A percentile compares a stretch with the other conserved stretches of the same genome.
Evolutionary conservation across 139 green algal genomes (phyloP).

Genomic region (Chlamydomonas incerta): DNA sequence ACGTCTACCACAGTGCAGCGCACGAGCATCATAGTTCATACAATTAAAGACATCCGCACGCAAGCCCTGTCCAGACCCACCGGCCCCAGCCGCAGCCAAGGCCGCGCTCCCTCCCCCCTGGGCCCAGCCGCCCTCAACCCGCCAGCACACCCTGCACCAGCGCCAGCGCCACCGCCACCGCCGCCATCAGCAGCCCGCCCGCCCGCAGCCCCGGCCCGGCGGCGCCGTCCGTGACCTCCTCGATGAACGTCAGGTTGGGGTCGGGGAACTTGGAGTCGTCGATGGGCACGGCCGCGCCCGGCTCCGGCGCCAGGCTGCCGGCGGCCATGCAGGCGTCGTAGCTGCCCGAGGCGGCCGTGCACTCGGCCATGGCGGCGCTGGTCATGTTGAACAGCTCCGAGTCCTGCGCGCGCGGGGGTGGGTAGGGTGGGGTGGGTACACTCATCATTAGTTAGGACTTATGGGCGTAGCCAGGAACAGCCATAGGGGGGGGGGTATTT

Average conservation of each 20-base stretch:
- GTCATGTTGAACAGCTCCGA: constrained; percentile 30
- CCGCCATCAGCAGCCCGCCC: not conserved
- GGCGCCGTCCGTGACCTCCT: not conserved
- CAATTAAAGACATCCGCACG: too few species aligned
- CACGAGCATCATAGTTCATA: too few species aligned
- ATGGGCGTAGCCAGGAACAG: too few species aligned
- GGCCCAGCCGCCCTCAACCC: not conserved
- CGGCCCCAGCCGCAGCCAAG: too few species aligned
- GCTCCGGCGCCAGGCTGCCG: constrained; percentile 27
- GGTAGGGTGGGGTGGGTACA: too few species aligned
- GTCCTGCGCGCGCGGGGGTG: constrained; percentile 7
- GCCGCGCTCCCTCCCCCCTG: too few species aligned
- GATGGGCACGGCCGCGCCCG: not conserved
- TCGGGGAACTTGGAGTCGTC: not conserved
- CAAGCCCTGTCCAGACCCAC: too few species aligned
- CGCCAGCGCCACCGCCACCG: not conserved
- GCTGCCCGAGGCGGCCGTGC: not conserved
- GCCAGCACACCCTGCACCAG: not conserved
- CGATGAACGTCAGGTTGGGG: constrained; percentile 29
- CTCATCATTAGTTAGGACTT: too few species aligned
- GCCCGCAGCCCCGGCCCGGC: not conserved
- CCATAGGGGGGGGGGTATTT: too few species aligned
- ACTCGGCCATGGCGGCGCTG: constrained; percentile 12
- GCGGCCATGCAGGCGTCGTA: constrained; percentile 2
- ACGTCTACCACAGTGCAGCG: too few species aligned